These are phyloP conservation scores for Athelia sp. DNA, from an alignment of 1,284 basidiomycete genomes.

Conservation along the genomic window DNA sequence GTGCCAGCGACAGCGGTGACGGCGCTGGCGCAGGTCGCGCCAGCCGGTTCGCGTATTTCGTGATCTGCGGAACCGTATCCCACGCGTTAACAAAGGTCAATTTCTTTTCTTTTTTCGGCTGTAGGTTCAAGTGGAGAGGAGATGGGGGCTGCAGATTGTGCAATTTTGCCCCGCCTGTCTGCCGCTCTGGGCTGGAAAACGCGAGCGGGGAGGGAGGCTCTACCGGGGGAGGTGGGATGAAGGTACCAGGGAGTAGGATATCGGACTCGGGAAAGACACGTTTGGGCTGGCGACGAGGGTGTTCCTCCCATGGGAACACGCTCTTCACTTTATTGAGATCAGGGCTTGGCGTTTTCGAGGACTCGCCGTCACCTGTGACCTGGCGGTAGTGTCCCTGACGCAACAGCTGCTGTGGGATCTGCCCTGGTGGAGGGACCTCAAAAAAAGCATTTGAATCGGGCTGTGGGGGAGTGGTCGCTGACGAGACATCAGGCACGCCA, in stretches of 20 bases:
- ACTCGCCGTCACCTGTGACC: slow-evolving; percentile 42
- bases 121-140: slow-evolving; percentile 36
- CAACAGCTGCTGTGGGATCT: slow-evolving; percentile 56
- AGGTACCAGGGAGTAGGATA: slow-evolving; percentile 36
- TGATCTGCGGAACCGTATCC: slow-evolving; percentile 77
- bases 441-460: slow-evolving; percentile 48
- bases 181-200: neutral
- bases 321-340: slow-evolving; percentile 69
- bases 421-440: slow-evolving; percentile 46
- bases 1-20: slow-evolving; percentile 31
- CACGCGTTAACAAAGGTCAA: slow-evolving; percentile 75
- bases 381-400: slow-evolving; percentile 60
- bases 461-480: slow-evolving; percentile 20
- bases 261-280: slow-evolving; percentile 77
- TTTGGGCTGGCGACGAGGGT: slow-evolving; percentile 55
- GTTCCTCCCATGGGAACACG: slow-evolving; percentile 94
- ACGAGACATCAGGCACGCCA: too few relatives aligned
- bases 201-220: neutral
- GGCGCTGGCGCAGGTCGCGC: slow-evolving; percentile 43
- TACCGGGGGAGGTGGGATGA: slow-evolving; percentile 7
- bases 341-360: slow-evolving; percentile 45
- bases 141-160: too few relatives aligned
- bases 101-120: too few relatives aligned
- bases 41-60: slow-evolving; percentile 66
- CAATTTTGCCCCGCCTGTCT: neutral